Conservation (phyloP, 2,329 filamentous ascomycete species). For the Nemania serpens region DNA sequence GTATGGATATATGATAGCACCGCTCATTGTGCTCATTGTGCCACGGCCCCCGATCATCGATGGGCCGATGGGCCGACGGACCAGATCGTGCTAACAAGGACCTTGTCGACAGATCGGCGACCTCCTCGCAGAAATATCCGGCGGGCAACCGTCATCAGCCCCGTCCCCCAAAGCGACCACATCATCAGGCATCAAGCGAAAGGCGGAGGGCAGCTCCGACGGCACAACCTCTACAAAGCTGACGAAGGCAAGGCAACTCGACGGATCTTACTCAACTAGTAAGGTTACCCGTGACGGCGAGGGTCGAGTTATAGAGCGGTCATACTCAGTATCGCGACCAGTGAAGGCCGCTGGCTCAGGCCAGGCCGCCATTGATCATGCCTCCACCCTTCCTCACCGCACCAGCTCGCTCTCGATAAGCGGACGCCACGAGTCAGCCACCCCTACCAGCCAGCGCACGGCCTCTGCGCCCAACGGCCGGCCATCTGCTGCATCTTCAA, state of each 20-base stretch:
- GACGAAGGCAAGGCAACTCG: conserved; percentile 37
- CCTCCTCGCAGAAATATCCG: conserved; percentile 65
- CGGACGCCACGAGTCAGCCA: conserved; percentile 34
- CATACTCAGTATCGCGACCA: conserved; percentile 32
- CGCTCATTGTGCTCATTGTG: conserved; percentile 1
- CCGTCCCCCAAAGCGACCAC: conserved; percentile 37
- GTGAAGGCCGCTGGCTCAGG: conserved; percentile 32
- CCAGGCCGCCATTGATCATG: conserved; percentile 32
- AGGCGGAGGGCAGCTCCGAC: conserved; percentile 56
- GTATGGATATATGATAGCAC: conserved; percentile 25
- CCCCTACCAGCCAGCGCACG: conserved; percentile 30
- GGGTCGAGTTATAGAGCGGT: conserved; percentile 30
- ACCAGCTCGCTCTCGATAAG: conserved; percentile 35
- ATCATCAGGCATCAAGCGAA: conserved; percentile 55
- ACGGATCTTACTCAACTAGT: conserved; percentile 38
- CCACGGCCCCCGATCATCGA: too few relatives aligned
- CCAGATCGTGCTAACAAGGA: conserved; percentile 27
- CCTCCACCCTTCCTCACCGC: conserved; percentile 39
- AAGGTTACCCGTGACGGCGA: conserved; percentile 36
- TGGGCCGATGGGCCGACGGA: neutral
- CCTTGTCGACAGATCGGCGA: conserved; percentile 53
- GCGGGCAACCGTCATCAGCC: conserved; percentile 51
- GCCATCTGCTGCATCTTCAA: conserved; percentile 17
- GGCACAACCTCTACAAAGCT: conserved; percentile 34
- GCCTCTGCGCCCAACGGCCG: conserved; percentile 30